Evolutionary conservation across 495 filamentous ascomycete species (phyloP), one percentile per base, ranked within the genome.

Genomic region (Talaromyces thailandensis): DNA sequence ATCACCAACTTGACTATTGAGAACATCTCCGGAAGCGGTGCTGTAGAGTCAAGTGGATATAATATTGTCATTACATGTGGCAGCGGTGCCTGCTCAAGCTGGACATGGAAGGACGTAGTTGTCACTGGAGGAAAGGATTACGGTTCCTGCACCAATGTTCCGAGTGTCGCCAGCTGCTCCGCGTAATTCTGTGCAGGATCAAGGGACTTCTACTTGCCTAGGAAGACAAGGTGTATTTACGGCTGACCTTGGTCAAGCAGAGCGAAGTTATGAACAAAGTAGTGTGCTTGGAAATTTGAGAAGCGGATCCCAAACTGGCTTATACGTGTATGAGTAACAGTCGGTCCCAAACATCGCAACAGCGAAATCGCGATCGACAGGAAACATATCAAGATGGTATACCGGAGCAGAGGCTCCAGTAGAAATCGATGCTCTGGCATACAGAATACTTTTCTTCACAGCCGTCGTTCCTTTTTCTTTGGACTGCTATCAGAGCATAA

Each of bases 51-150:
- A 18, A 67, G 63, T 14, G 82, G 65, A 23, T 79, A 75, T 1
- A 73, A 78, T 51, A 65, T 80, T 24, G 83, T 82, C 61, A 75
- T 82, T 57, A 50, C 83, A 37, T 86, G 83, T 58, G 82, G 78
- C 29, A 61, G 60, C 16, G 72, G 73, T 16, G 71, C 70, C 64
- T 62, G 61, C 50, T 56, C 61, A 3, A 65, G 74, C 61, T 85
- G 81, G 82, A 76, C 71, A 21, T 84, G 80, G 81, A 64, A 67
- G 29, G 75, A 70, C 28, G 70, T 81, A 35, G 56, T 65, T 1
- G 63, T 85, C 25, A 77, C 71, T 28, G 82, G 82, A 23, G 82
- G 82, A 45, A 71, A 77, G 64, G 70, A 57, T 18, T 75, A 72
- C 66, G 65, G 63, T 23, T 63, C 66, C 32, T 83, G 81, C 65